Conservation (phyloP, 129 eudicot genomes). For the Oenanthe sinensis region DNA sequence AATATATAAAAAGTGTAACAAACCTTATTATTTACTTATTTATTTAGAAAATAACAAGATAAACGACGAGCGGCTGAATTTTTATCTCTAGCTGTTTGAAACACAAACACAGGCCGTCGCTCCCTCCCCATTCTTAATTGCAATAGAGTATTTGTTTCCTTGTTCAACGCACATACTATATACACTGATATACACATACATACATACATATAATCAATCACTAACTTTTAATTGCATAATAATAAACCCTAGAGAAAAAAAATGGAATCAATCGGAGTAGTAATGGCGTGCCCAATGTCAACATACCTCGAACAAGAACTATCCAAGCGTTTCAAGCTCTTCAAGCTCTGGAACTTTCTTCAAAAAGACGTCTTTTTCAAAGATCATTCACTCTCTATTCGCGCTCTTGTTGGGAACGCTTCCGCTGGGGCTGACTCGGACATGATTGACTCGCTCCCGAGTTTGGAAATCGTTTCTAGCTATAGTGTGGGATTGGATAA, state of each 20-base stretch:
- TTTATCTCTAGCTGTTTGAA: no score
- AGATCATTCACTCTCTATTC: slow-evolving; percentile 28
- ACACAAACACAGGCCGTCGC: background rate
- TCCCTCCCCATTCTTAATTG: background rate
- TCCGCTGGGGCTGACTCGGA: slow-evolving; percentile 38
- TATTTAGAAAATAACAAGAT: background rate
- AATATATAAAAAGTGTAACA: no score
- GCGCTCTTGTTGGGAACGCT: slow-evolving; percentile 49
- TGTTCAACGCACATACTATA: no score
- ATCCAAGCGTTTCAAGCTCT: slow-evolving; percentile 49
- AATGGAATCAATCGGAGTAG: slow-evolving; percentile 60
- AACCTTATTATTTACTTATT: no score
- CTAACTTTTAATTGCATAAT: background rate
- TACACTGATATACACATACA: no score
- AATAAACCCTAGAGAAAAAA: background rate
- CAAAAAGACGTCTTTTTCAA: slow-evolving; percentile 28
- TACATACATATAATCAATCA: background rate
- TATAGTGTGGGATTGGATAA: slow-evolving; percentile 59
- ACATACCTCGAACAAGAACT: slow-evolving; percentile 56
- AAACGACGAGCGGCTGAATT: background rate
- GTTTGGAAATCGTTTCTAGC: slow-evolving; percentile 48
- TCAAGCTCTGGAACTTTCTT: slow-evolving; percentile 43
- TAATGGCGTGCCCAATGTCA: slow-evolving; percentile 40
- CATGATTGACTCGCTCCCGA: slow-evolving; percentile 47
- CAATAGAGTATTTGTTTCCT: background rate